These are phyloP conservation scores for Pancytospora philotis DNA, from an alignment of 371 early-diverging fungal genomes.

Conservation along the genomic window DNA sequence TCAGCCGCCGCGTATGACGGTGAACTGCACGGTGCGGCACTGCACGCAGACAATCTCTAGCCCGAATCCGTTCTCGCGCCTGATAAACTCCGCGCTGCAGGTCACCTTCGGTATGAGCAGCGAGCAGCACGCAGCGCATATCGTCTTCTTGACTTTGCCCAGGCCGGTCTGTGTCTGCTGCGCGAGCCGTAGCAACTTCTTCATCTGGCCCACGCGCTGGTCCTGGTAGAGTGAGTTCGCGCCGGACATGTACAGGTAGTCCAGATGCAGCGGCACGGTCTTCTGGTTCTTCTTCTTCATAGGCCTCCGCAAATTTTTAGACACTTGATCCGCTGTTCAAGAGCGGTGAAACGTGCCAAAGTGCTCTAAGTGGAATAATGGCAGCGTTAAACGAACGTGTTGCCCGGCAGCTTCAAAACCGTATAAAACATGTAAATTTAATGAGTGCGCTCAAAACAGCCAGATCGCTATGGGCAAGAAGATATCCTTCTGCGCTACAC, in stretches of 20 bases:
- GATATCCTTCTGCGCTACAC: too few species aligned
- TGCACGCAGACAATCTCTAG: not conserved
- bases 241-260: not conserved
- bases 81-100: not conserved
- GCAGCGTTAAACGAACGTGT: too few species aligned
- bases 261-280: too few species aligned
- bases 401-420: too few species aligned
- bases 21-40: not conserved
- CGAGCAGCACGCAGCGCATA: not conserved
- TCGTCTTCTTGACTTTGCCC: constrained; percentile 1
- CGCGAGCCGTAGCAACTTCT: not conserved
- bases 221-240: not conserved
- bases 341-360: too few species aligned
- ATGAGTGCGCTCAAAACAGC: too few species aligned
- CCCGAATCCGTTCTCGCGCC: not conserved
- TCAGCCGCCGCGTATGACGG: not conserved
- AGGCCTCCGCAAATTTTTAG: too few species aligned
- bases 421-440: too few species aligned
- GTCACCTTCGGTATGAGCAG: not conserved
- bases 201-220: not conserved
- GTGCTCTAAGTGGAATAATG: too few species aligned
- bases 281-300: too few species aligned
- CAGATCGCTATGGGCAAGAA: too few species aligned
- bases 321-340: too few species aligned
- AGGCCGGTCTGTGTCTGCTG: not conserved